Base-by-base conservation (phyloP, 805 yeast species). In the Blastobotrys mokoenaii region DNA sequence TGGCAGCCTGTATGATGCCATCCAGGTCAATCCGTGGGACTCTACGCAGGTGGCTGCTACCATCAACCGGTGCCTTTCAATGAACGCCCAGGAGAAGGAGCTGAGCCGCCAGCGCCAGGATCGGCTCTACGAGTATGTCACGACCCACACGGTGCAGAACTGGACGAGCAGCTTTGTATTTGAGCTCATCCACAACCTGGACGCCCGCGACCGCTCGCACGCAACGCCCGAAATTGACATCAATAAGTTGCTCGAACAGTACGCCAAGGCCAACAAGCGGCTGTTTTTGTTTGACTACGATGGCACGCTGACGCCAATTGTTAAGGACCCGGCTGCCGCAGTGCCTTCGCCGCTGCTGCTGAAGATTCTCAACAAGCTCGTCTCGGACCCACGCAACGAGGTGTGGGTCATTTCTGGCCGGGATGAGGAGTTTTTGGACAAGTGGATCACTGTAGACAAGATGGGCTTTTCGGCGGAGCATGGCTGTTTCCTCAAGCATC, bases 331-430 rank as follows among this genome's bases (percentile, higher is more conserved):
- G 1, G 87, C 90, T n/a, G 97, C 97, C 0, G 98, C 98, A 0
- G 84, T 93, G 36, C 98, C 99, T 2, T 80, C 95, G 0, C 79
- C 81, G 2, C 73, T 82, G 53, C 69, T 93, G 38, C 71, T 77
- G 44, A 64, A 70, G 7, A 76, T 83, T 10, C 64, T 93, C 47
- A 70, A 74, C 22, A 67, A 70, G 27, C 70, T 93, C 44, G 71
- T 82, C 2, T 69, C 71, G 11, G 97, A 90, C 61, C 87, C 90
- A 5, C 71, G 71, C 49, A 93, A 93, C 65, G 82, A 80, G 60
- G 80, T 93, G 37, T 93, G 98, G 98, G 78, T 93, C 52, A 90
- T 93, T 49, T 82, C 94, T 35, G 99, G 99, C 1, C 77, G 99
- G 55, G 99, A 93, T 63, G 95, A 85, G 66, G 76, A 71, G 42